Percentiles rank a stretch among this genome's conserved stretches.
phyloP scores from a whole-genome alignment of 2,329 filamentous ascomycete species.

The Alternaria sp. region DNA sequence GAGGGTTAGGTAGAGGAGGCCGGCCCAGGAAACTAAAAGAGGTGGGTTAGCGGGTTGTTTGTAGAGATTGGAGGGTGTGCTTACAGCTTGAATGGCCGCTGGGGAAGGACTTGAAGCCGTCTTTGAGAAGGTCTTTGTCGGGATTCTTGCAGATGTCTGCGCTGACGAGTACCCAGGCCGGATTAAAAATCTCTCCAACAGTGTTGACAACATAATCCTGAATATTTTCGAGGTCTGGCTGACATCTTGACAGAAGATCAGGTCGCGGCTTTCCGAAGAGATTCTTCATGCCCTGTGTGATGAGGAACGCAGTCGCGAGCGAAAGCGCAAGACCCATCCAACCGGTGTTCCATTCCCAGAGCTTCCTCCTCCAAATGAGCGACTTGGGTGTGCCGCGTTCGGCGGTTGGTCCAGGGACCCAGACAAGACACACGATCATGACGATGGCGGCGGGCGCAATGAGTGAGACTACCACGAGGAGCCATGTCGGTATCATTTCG shows the following conservation, averaged over 20 bases:
- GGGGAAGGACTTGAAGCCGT: constrained; percentile 86
- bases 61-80: constrained; percentile 24
- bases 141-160: constrained; percentile 75
- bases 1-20: constrained; percentile 82
- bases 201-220: too few species aligned
- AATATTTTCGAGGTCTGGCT: constrained; percentile 63
- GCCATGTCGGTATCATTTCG: constrained; percentile 73
- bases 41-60: not conserved
- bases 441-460: constrained; percentile 72
- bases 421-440: constrained; percentile 67
- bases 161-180: constrained; percentile 73
- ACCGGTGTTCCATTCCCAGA: constrained; percentile 90
- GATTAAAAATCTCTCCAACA: constrained; percentile 47
- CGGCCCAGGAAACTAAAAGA: constrained; percentile 69
- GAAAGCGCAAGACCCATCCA: constrained; percentile 82
- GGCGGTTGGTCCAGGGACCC: constrained; percentile 76
- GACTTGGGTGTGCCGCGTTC: constrained; percentile 66
- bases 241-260: constrained; percentile 71
- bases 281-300: constrained; percentile 86
- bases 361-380: constrained; percentile 77
- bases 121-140: constrained; percentile 67
- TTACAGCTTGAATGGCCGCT: constrained; percentile 75
- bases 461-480: constrained; percentile 69
- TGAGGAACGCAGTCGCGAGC: constrained; percentile 74
- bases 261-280: constrained; percentile 70